phyloP scores from a whole-genome alignment of 2,329 filamentous ascomycete species.

The Phaeophleospora eucalypticola region DNA sequence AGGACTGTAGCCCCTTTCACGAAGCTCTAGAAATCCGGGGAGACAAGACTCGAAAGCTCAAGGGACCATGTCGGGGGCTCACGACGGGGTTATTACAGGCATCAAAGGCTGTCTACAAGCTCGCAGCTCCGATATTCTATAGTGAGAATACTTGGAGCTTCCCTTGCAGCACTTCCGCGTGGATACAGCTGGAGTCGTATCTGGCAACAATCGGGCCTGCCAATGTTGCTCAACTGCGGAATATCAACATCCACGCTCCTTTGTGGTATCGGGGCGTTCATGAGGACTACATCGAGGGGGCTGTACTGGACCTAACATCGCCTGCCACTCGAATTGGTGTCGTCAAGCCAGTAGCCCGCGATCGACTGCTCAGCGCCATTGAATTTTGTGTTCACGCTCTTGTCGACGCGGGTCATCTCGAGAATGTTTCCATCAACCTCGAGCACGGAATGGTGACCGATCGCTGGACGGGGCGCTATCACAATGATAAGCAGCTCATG shows the following conservation, averaged over 20 bases:
- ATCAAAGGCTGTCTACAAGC: slow-evolving; percentile 12
- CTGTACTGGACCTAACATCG: slow-evolving; percentile 20
- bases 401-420: slow-evolving; percentile 7
- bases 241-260: slow-evolving; percentile 15
- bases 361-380: slow-evolving; percentile 19
- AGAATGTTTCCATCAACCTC: slow-evolving; percentile 9
- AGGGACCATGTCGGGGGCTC: slow-evolving; percentile 12
- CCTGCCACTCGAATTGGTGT: slow-evolving; percentile 17
- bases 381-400: slow-evolving; percentile 11
- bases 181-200: slow-evolving; percentile 22
- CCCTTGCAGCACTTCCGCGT: slow-evolving; percentile 14
- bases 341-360: slow-evolving; percentile 13
- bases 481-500: slow-evolving; percentile 11
- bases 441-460: slow-evolving; percentile 16
- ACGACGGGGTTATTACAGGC: slow-evolving; percentile 13
- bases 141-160: slow-evolving; percentile 19
- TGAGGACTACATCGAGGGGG: slow-evolving; percentile 19
- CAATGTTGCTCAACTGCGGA: slow-evolving; percentile 12
- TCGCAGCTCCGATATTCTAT: slow-evolving; percentile 16
- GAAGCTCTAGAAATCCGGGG: slow-evolving; percentile 16
- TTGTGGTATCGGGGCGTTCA: slow-evolving; percentile 16
- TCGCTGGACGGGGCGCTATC: slow-evolving; percentile 15
- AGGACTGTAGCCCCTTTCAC: slow-evolving; percentile 16
- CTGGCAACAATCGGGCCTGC: slow-evolving; percentile 16
- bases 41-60: slow-evolving; percentile 14